Evolutionary conservation across 139 green algal genomes (phyloP).

Genomic region (Raphidocelis subcapitata): DNA sequence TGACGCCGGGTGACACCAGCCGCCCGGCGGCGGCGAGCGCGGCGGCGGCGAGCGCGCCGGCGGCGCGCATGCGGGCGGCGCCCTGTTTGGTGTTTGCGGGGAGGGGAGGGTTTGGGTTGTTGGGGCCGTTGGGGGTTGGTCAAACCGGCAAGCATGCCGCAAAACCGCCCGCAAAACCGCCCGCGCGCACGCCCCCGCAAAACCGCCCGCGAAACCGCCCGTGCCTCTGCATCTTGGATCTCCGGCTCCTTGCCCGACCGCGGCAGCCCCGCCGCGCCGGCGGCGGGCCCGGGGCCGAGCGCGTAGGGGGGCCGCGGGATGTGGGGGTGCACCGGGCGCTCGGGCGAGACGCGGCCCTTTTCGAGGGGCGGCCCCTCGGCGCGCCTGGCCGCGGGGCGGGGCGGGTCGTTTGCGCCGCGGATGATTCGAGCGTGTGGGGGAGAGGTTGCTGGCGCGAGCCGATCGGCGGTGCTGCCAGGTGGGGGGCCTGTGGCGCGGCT

Average conservation of each 20-base stretch:
- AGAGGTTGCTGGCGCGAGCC: too few species aligned
- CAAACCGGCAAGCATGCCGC: too few species aligned
- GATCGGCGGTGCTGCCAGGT: too few species aligned
- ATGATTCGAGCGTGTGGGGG: too few species aligned
- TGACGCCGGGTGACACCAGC: slow-evolving; percentile 80
- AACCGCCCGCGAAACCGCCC: too few species aligned
- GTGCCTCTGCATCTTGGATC: slow-evolving; percentile 14
- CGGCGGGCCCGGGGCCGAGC: too few species aligned
- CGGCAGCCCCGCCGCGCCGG: neutral
- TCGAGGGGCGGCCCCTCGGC: too few species aligned
- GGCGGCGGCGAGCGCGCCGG: slow-evolving; percentile 78
- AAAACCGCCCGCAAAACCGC: too few species aligned
- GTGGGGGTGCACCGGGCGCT: slow-evolving; percentile 62
- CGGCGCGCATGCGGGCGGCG: slow-evolving; percentile 71
- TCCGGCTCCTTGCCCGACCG: neutral
- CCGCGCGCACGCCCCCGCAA: too few species aligned
- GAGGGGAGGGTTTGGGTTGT: neutral
- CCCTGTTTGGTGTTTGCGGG: neutral
- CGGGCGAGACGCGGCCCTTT: slow-evolving; percentile 36
- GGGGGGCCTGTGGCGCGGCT: too few species aligned
- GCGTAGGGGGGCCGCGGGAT: slow-evolving; percentile 79
- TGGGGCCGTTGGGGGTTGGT: neutral
- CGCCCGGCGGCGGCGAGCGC: slow-evolving; percentile 78
- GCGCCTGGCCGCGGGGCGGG: too few species aligned
- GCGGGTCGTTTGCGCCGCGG: too few species aligned